Conservation (phyloP, 768 basidiomycete species). For the Boletellus emodensis region DNA sequence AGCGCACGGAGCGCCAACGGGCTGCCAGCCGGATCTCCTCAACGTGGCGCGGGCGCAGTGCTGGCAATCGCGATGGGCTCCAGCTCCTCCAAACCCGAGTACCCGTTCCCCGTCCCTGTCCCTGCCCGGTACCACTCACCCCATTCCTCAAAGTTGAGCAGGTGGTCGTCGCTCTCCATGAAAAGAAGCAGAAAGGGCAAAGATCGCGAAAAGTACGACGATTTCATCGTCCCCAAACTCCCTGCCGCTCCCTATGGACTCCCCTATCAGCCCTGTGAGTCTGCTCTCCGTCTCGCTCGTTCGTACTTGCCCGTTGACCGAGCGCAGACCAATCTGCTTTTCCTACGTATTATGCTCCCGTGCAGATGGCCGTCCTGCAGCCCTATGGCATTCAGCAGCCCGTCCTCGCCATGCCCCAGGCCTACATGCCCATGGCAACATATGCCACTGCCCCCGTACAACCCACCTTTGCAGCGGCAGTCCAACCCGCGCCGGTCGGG, state of each 20-base stretch:
- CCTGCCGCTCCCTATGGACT: conserved; percentile 14
- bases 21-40: background rate
- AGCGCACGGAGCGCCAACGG: background rate
- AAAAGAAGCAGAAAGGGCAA: conserved; percentile 17
- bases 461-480: conserved; percentile 4
- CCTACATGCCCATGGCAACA: conserved; percentile 24
- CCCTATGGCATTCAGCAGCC: conserved; percentile 26
- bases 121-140: conserved; percentile 4
- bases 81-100: conserved; percentile 16
- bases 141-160: conserved; percentile 4
- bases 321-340: conserved; percentile 22
- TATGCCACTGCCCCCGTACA: conserved; percentile 13
- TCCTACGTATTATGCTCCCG: conserved; percentile 29
- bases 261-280: conserved; percentile 23
- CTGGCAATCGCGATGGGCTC: conserved; percentile 20
- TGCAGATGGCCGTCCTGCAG: conserved; percentile 21
- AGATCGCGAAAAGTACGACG: conserved; percentile 16
- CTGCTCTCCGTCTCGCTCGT: background rate
- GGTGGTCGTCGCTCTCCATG: conserved; percentile 18
- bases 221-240: conserved; percentile 15
- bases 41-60: background rate
- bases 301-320: conserved; percentile 6
- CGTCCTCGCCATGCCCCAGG: conserved; percentile 24
- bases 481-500: background rate
- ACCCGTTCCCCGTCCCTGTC: conserved; percentile 15